Evolutionary conservation across 177 flowering plant species (phyloP).

Genomic region (Vitis hybrid): DNA sequence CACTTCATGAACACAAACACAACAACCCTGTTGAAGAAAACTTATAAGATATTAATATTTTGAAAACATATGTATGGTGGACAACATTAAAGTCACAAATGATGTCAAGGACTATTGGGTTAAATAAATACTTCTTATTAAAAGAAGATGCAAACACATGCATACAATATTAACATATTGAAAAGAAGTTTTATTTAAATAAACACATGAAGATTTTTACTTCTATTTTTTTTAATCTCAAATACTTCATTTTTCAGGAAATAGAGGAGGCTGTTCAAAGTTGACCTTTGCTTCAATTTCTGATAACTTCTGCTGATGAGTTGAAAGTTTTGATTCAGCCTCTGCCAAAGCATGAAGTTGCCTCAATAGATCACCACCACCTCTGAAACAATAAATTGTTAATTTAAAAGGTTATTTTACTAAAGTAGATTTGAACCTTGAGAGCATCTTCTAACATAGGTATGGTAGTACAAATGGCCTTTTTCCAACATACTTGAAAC

Average conservation of each 20-base stretch:
- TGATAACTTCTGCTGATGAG: conserved; percentile 61
- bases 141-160: too few relatives aligned
- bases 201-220: neutral
- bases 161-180: neutral
- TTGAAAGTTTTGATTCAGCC: conserved; percentile 61
- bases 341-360: conserved; percentile 76
- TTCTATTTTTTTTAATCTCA: neutral
- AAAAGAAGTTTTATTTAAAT: neutral
- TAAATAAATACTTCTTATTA: too few relatives aligned
- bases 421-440: too few relatives aligned
- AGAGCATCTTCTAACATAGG: too few relatives aligned
- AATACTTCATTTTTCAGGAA: neutral
- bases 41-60: too few relatives aligned
- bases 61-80: too few relatives aligned
- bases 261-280: neutral
- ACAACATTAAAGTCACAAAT: too few relatives aligned
- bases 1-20: too few relatives aligned
- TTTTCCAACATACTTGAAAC: neutral
- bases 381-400: conserved; percentile 36
- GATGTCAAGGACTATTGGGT: too few relatives aligned
- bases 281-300: conserved; percentile 83
- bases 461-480: too few relatives aligned
- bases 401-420: too few relatives aligned
- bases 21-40: too few relatives aligned
- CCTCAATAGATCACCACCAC: conserved; percentile 86